Conservation (phyloP, 2,329 filamentous ascomycete species). For the Diplodia seriata region DNA sequence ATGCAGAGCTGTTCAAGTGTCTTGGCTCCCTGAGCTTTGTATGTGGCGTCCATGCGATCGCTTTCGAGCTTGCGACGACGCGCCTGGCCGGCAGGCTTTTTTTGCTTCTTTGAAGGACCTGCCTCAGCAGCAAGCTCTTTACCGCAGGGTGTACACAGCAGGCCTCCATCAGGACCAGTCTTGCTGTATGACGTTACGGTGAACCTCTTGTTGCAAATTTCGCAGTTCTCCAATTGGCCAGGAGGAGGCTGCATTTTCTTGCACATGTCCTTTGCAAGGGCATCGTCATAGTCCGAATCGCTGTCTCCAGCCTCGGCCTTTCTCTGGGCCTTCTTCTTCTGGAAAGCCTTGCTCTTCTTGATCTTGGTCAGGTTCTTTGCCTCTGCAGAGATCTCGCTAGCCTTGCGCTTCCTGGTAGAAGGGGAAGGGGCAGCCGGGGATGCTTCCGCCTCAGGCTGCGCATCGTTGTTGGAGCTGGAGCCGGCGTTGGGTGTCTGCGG, state of each 20-base stretch:
- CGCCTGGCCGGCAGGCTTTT: conserved; percentile 63
- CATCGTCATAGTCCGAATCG: conserved; percentile 56
- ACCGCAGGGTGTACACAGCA: conserved; percentile 84
- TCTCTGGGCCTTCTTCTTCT: conserved; percentile 54
- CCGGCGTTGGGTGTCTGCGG: conserved; percentile 44
- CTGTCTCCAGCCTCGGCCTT: conserved; percentile 53
- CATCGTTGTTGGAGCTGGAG: conserved; percentile 53
- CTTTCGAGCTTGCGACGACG: conserved; percentile 80
- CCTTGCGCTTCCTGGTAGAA: conserved; percentile 53
- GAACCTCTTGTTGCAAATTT: conserved; percentile 83
- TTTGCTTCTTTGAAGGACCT: conserved; percentile 65
- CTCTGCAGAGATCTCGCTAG: conserved; percentile 29
- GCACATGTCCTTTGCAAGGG: conserved; percentile 59
- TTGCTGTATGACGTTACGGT: conserved; percentile 91
- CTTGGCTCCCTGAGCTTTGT: conserved; percentile 68
- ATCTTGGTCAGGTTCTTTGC: conserved; percentile 45
- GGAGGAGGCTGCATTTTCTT: conserved; percentile 68
- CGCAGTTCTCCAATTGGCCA: conserved; percentile 89
- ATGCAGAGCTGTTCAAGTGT: conserved; percentile 70
- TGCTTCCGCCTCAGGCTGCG: conserved; percentile 54
- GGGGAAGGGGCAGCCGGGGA: conserved; percentile 7
- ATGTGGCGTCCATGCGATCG: conserved; percentile 79
- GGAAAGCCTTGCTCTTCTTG: conserved; percentile 58
- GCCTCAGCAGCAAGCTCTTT: conserved; percentile 73
- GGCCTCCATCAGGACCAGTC: conserved; percentile 78